Conservation (phyloP, 768 basidiomycete genomes). For the Auriscalpium vulgare region DNA sequence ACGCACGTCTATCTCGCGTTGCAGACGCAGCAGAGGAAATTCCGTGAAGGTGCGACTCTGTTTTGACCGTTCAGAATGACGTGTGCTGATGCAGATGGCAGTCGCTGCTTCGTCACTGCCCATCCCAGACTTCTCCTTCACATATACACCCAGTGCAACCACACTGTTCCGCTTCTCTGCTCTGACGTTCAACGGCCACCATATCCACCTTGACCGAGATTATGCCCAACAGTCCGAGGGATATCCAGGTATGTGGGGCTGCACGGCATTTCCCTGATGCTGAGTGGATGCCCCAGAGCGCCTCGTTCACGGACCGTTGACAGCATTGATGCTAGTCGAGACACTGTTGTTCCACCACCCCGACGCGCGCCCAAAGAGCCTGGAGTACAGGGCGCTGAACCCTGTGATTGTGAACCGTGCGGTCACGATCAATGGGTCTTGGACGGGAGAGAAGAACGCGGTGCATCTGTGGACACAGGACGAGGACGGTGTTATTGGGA, state of each 20-base stretch:
- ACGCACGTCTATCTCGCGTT: conserved; percentile 56
- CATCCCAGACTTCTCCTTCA: conserved; percentile 50
- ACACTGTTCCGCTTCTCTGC: conserved; percentile 84
- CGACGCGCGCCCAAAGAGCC: conserved; percentile 35
- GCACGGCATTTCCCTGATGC: background rate
- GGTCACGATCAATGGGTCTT: conserved; percentile 40
- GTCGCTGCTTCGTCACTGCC: conserved; percentile 40
- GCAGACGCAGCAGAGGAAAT: conserved; percentile 22
- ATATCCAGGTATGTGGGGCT: conserved; percentile 47
- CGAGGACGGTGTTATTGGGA: conserved; percentile 52
- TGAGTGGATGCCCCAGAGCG: conserved; percentile 41
- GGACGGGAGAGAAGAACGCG: conserved; percentile 26
- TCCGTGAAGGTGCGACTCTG: conserved; percentile 34
- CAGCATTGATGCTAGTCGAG: conserved; percentile 73
- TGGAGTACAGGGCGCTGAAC: conserved; percentile 66
- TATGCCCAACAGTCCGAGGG: conserved; percentile 63
- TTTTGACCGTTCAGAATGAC: background rate
- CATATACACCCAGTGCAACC: conserved; percentile 56
- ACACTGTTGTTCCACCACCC: conserved; percentile 43
- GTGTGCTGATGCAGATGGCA: background rate
- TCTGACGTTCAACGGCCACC: conserved; percentile 79
- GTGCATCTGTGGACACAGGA: conserved; percentile 53
- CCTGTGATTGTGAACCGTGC: conserved; percentile 48
- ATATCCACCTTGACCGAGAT: conserved; percentile 75
- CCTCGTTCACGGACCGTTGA: conserved; percentile 81